Evolutionary conservation across 2,329 filamentous ascomycete genomes (phyloP), one percentile per base, ranked within the genome.

Genomic region (Fusarium subglutinans): DNA sequence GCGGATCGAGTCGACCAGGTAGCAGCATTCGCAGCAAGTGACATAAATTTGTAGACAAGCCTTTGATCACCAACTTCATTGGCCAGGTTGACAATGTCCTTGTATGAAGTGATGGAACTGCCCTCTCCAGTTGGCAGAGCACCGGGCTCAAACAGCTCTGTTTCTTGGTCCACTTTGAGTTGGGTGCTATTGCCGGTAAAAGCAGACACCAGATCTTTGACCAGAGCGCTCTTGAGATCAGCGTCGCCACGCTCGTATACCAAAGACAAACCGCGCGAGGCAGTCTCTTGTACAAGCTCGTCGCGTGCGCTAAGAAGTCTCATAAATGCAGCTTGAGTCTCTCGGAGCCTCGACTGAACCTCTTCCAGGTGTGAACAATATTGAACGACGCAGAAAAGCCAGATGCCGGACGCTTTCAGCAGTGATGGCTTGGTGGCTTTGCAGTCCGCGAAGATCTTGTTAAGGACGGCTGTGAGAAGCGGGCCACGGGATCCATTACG

Each of bases 21-120:
- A 2, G 95, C 95, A 54, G 97, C 97, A 79, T 98, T 98, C 4
- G 95, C 94, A 6, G 96, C 96, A 75, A 99, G 88, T 2, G 95
- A 96, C 96, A 99, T 99, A 84, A 99, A 98, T 70, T 95, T 94
- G 85, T 99, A 99, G 3, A 98, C 94, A n/a, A 99, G 86, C 76
- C 93, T 95, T 66, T 96, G 96, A 78, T 99, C 96, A 17, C 96
- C 96, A 40, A 98, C 95, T 83, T 99, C 96, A 48, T 96, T 94
- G n/a, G 96, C 96, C 54, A 99, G 86, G 76, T 89, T 96, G 82
- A 99, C 93, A 75, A 99, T 98, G 79, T 99, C 96, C 80, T 97
- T 98, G 85, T 99, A 99, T 0, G 96, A 98, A 1, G 94, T 98
- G 63, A 98, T 90, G 0, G 95, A 95, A 75, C 89, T 94, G 13